Conservation (phyloP, 306 rosid species). For the Prunus campanulata region DNA sequence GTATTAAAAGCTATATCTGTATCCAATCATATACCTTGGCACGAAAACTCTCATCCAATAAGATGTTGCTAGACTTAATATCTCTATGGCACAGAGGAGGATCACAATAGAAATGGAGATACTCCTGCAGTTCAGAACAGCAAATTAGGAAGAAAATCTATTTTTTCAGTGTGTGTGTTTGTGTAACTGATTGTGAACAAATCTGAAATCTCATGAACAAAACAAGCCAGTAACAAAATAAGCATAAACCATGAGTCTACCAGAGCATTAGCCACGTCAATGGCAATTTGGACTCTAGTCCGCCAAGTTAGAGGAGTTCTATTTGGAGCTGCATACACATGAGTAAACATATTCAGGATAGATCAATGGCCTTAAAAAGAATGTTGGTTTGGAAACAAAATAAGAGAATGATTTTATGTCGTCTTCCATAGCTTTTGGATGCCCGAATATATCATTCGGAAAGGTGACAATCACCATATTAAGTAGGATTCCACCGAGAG, state of each 20-base stretch:
- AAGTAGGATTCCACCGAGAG: background rate
- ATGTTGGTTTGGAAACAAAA: background rate
- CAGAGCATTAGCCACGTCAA: constrained; percentile 95
- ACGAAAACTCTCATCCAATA: constrained; percentile 78
- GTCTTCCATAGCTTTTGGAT: background rate
- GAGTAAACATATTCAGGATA: constrained; percentile 19
- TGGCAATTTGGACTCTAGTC: constrained; percentile 81
- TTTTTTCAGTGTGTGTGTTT: background rate
- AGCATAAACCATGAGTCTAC: constrained; percentile 43
- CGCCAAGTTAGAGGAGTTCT: constrained; percentile 84
- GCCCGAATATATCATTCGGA: background rate
- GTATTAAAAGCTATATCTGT: constrained; percentile 19
- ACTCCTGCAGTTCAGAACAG: constrained; percentile 66
- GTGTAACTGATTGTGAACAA: background rate
- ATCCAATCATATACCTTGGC: constrained; percentile 66
- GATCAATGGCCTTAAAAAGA: background rate
- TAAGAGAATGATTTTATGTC: background rate
- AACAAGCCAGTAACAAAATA: constrained; percentile 8
- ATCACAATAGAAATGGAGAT: constrained; percentile 95
- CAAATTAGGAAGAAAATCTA: constrained; percentile 16
- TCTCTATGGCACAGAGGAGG: constrained; percentile 98
- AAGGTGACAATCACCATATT: background rate
- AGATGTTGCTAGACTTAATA: constrained; percentile 92
- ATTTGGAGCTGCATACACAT: constrained; percentile 59
- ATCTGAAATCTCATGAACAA: constrained; percentile 15